These are phyloP conservation scores for Thalassia testudinum DNA, from an alignment of 116 monocot genomes.

Conservation along the genomic window DNA sequence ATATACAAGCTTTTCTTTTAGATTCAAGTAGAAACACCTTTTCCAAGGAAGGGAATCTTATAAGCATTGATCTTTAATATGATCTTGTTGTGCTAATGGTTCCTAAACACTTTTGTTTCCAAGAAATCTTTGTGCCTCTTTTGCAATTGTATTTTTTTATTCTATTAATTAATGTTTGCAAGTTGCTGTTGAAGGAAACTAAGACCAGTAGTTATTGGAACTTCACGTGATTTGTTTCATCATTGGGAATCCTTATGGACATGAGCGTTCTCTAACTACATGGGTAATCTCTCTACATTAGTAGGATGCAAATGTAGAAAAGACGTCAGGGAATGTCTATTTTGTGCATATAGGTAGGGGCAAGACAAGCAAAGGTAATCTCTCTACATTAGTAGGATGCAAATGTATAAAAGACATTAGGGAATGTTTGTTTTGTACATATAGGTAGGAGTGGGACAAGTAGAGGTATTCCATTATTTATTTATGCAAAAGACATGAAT, in stretches of 20 bases:
- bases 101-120: no score
- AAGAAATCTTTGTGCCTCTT: no score
- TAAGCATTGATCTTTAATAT: conserved; percentile 65
- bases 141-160: background rate
- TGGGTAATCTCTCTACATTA: conserved; percentile 29
- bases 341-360: no score
- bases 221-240: conserved; percentile 62
- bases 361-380: no score
- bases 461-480: no score
- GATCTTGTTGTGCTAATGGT: conserved; percentile 89
- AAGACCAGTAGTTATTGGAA: conserved; percentile 59
- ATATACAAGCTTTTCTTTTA: conserved; percentile 44
- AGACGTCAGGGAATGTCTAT: no score
- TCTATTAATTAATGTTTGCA: conserved; percentile 2
- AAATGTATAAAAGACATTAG: no score
- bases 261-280: conserved; percentile 73
- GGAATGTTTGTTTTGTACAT: no score
- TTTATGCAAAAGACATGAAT: no score
- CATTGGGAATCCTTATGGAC: conserved; percentile 90
- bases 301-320: background rate
- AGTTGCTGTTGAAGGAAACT: conserved; percentile 54
- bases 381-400: no score
- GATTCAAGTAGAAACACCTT: conserved; percentile 38
- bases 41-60: conserved; percentile 54
- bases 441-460: no score